Evolutionary conservation across 2,329 filamentous ascomycete genomes (phyloP).

Genomic region (Huntiella moniliformis): DNA sequence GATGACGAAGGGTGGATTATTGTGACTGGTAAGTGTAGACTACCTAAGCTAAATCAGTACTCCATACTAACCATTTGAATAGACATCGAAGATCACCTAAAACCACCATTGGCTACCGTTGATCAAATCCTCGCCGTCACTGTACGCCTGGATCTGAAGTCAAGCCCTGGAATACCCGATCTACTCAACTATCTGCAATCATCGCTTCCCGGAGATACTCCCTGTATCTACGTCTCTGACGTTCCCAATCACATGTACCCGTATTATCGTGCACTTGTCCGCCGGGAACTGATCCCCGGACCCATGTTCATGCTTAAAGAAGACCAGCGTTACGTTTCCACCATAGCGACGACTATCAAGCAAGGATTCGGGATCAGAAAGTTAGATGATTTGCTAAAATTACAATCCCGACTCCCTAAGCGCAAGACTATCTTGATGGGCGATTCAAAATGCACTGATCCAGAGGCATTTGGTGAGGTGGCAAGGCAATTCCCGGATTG

Average conservation of each 20-base stretch:
- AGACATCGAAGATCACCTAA: slow-evolving; percentile 60
- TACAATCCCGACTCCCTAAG: slow-evolving; percentile 60
- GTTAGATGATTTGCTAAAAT: slow-evolving; percentile 25
- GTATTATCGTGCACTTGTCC: too few species aligned
- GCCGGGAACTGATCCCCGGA: too few species aligned
- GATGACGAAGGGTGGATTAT: slow-evolving; percentile 66
- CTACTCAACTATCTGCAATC: slow-evolving; percentile 51
- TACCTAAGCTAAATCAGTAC: slow-evolving; percentile 11
- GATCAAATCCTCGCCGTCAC: too few species aligned
- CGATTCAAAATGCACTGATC: slow-evolving; percentile 81
- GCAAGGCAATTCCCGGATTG: slow-evolving; percentile 51
- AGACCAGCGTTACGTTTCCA: not conserved
- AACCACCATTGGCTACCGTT: too few species aligned
- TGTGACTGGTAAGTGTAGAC: slow-evolving; percentile 40
- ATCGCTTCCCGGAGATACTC: slow-evolving; percentile 43
- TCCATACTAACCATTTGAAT: not conserved
- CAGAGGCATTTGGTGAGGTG: slow-evolving; percentile 73
- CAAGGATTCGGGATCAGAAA: too few species aligned
- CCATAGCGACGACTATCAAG: not conserved
- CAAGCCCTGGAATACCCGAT: slow-evolving; percentile 66
- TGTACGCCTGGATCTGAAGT: slow-evolving; percentile 14
- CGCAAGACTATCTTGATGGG: slow-evolving; percentile 70
- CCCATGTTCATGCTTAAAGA: not conserved
- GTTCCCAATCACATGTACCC: slow-evolving; percentile 90
- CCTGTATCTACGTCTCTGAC: slow-evolving; percentile 73